A percentile compares a stretch with the other conserved stretches of the same genome.
Evolutionary conservation across 495 filamentous ascomycete genomes (phyloP).

Genomic region (Lophium mytilinum): DNA sequence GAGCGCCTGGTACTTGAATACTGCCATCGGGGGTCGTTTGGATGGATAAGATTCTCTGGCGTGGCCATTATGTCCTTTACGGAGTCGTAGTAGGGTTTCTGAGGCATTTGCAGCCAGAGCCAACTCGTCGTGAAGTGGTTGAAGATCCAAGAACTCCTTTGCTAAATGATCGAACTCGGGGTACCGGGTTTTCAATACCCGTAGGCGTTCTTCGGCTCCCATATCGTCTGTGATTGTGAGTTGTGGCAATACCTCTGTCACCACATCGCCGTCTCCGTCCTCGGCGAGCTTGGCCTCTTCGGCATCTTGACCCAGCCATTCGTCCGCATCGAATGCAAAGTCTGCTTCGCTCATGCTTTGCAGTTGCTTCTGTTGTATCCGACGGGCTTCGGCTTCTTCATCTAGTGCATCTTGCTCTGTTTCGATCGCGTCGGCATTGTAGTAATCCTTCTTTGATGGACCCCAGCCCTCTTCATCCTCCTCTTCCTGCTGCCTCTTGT

Average conservation of each 20-base stretch:
- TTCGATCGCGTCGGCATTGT: slow-evolving; percentile 81
- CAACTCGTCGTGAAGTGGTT: slow-evolving; percentile 53
- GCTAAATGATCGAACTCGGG: slow-evolving; percentile 85
- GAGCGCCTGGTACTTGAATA: slow-evolving; percentile 65
- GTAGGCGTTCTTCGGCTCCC: slow-evolving; percentile 62
- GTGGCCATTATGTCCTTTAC: slow-evolving; percentile 7
- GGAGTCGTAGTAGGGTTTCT: slow-evolving; percentile 32
- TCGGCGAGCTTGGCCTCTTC: slow-evolving; percentile 39
- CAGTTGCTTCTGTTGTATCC: slow-evolving; percentile 83
- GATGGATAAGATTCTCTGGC: neutral
- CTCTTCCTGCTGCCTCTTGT: slow-evolving; percentile 38
- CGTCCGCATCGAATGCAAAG: slow-evolving; percentile 82
- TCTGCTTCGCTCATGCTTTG: slow-evolving; percentile 79
- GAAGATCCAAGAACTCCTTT: slow-evolving; percentile 67
- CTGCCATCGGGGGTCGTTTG: slow-evolving; percentile 38
- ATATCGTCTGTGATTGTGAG: slow-evolving; percentile 73
- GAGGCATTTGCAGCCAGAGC: slow-evolving; percentile 48
- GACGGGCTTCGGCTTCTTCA: slow-evolving; percentile 81
- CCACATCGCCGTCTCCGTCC: slow-evolving; percentile 39
- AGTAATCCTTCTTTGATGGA: slow-evolving; percentile 79
- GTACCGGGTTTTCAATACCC: slow-evolving; percentile 69
- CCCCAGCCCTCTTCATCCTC: slow-evolving; percentile 82
- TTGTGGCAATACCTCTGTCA: slow-evolving; percentile 78
- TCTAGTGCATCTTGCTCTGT: slow-evolving; percentile 86
- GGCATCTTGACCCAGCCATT: slow-evolving; percentile 58